These are phyloP conservation scores for Posidonia oceanica DNA, from an alignment of 116 monocot species.

Conservation along the genomic window DNA sequence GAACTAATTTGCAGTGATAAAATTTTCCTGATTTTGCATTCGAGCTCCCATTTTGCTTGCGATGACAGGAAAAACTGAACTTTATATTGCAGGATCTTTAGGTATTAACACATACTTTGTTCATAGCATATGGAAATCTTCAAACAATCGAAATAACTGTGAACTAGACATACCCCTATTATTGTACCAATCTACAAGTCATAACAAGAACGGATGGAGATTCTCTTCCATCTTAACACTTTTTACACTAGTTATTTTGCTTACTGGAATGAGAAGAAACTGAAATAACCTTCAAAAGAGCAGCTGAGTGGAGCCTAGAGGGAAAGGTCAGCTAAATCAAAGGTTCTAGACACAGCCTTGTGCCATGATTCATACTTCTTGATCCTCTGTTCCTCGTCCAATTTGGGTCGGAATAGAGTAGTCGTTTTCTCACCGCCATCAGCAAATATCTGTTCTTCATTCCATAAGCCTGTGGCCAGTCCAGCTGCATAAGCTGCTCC, in stretches of 20 bases:
- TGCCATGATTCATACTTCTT: constrained; percentile 66
- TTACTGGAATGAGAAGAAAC: background rate
- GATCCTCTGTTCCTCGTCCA: constrained; percentile 42
- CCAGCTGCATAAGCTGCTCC: constrained; percentile 90
- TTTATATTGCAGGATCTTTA: too few species aligned
- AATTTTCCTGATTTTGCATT: too few species aligned
- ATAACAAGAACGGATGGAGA: background rate
- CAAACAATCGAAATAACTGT: background rate
- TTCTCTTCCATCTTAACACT: background rate
- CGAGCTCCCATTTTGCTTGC: too few species aligned
- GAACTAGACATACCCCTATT: background rate
- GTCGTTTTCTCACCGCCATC: constrained; percentile 22
- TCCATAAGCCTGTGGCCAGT: constrained; percentile 63
- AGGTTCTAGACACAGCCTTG: constrained; percentile 65
- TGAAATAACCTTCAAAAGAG: background rate
- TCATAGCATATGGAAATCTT: background rate
- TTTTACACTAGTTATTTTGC: background rate
- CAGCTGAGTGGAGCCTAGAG: background rate
- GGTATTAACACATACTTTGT: too few species aligned
- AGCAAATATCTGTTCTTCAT: constrained; percentile 52
- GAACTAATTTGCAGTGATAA: too few species aligned
- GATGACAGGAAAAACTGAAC: too few species aligned
- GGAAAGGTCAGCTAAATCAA: constrained; percentile 33
- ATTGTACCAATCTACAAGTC: background rate
- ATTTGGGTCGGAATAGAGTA: constrained; percentile 46